A percentile compares a stretch with the other conserved stretches of the same genome.
Conservation (phyloP, 78 protist species). For the Chrysochromulina tobinii region DNA sequence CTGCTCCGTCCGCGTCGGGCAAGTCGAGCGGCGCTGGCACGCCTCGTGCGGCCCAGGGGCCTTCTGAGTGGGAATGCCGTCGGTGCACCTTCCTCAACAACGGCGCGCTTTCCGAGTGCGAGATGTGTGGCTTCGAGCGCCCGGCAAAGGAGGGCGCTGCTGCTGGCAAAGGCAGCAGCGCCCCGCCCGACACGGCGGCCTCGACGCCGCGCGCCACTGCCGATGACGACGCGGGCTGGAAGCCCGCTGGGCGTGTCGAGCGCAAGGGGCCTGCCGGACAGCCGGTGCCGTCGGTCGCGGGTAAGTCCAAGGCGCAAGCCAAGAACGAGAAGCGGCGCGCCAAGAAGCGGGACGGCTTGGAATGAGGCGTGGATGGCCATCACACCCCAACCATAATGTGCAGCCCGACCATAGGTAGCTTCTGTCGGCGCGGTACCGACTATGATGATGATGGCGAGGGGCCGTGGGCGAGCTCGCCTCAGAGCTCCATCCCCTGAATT, state of each 20-base stretch:
- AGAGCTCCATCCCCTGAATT: no score
- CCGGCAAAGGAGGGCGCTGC: not conserved
- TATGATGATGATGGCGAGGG: no score
- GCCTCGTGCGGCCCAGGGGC: no score
- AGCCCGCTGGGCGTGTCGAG: not conserved
- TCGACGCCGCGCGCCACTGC: not conserved
- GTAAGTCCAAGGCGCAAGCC: slow-evolving; percentile 15
- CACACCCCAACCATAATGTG: no score
- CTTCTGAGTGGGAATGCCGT: not conserved
- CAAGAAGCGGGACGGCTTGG: not conserved
- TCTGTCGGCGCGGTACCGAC: no score
- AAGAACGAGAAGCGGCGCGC: slow-evolving; percentile 35
- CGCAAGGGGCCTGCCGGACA: not conserved
- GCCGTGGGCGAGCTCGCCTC: no score
- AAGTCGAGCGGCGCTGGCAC: not conserved
- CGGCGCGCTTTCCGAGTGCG: not conserved
- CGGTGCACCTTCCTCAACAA: slow-evolving; percentile 19
- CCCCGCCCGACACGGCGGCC: not conserved
- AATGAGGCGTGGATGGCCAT: no score
- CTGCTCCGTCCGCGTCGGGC: not conserved
- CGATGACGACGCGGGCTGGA: slow-evolving; percentile 4
- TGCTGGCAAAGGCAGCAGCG: no score
- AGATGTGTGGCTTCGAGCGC: slow-evolving; percentile 20
- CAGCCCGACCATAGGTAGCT: no score
- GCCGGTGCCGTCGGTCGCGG: not conserved